Percentiles rank a stretch among this genome's conserved stretches.
Evolutionary conservation across 805 yeast species (phyloP).

Genomic region (Kluyveromyces starmeri): DNA sequence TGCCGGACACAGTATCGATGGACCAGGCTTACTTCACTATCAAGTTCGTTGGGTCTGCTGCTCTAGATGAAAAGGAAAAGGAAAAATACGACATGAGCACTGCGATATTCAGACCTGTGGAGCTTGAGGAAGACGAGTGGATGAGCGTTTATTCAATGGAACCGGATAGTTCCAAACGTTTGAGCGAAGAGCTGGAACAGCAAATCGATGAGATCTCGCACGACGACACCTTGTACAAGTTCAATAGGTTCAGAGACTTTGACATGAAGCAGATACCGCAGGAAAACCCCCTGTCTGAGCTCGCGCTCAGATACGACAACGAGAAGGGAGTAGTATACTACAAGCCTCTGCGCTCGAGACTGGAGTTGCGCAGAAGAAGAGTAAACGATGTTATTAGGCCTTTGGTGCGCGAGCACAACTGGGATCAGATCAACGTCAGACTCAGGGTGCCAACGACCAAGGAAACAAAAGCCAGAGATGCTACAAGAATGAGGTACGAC

Average conservation of each 20-base stretch:
- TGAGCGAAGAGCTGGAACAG: constrained; percentile 35
- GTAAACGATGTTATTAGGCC: constrained; percentile 37
- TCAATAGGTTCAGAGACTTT: constrained; percentile 65
- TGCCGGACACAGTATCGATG: constrained; percentile 88
- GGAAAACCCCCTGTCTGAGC: constrained; percentile 36
- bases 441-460: constrained; percentile 56
- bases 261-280: constrained; percentile 50
- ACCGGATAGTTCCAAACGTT: constrained; percentile 31
- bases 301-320: constrained; percentile 52
- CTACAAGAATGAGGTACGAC: constrained; percentile 51
- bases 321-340: constrained; percentile 57
- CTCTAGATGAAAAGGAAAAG: constrained; percentile 30
- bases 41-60: constrained; percentile 49
- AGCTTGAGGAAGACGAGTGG: constrained; percentile 67
- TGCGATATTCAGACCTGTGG: constrained; percentile 65
- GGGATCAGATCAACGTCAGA: constrained; percentile 45
- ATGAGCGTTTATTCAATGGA: constrained; percentile 56
- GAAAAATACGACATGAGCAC: constrained; percentile 36
- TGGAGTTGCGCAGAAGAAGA: constrained; percentile 80
- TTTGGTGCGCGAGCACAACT: constrained; percentile 43
- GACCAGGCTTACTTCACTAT: constrained; percentile 65
- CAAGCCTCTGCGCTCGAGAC: constrained; percentile 67
- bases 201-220: constrained; percentile 29
- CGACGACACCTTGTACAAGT: constrained; percentile 45
- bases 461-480: constrained; percentile 51